phyloP scores from a whole-genome alignment of 73 alveolate genomes.

The Urostyla sp. region DNA sequence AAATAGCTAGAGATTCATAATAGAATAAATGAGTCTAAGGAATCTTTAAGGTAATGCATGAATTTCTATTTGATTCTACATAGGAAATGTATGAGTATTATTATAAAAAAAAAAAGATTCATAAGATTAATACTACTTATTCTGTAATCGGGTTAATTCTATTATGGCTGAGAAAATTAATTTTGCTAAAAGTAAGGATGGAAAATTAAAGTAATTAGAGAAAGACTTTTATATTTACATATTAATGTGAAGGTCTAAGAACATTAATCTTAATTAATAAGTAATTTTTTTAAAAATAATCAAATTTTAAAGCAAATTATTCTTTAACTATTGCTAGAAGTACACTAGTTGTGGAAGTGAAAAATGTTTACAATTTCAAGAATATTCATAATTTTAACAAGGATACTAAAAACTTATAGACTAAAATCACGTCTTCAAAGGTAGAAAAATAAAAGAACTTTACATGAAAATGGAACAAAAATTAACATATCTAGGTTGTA shows the following conservation, averaged over 20 bases:
- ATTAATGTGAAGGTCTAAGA: slow-evolving; percentile 62
- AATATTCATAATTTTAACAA: neutral
- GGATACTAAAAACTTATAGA: neutral
- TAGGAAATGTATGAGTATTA: slow-evolving; percentile 84
- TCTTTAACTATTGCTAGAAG: too few species aligned
- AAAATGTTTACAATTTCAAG: too few species aligned
- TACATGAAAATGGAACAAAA: slow-evolving; percentile 34
- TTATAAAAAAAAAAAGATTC: slow-evolving; percentile 70
- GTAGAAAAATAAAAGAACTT: slow-evolving; percentile 17
- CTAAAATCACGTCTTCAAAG: slow-evolving; percentile 18
- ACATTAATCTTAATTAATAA: slow-evolving; percentile 51
- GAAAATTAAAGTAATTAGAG: neutral
- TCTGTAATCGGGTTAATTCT: slow-evolving; percentile 94
- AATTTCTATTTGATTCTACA: slow-evolving; percentile 77
- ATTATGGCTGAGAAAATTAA: slow-evolving; percentile 75
- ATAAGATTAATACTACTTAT: slow-evolving; percentile 65
- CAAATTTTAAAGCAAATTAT: too few species aligned
- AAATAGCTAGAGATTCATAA: slow-evolving; percentile 65
- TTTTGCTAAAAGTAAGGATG: slow-evolving; percentile 29
- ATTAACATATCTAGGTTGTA: slow-evolving; percentile 47
- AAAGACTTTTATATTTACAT: neutral
- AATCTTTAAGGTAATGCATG: slow-evolving; percentile 66
- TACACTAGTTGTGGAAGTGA: too few species aligned
- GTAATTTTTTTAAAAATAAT: slow-evolving; percentile 30
- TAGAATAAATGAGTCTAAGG: slow-evolving; percentile 52